A percentile compares a stretch with the other conserved stretches of the same genome.
These are phyloP conservation scores for Penicillium vulpinum DNA, from an alignment of 2,329 filamentous ascomycete species.

Conservation along the genomic window DNA sequence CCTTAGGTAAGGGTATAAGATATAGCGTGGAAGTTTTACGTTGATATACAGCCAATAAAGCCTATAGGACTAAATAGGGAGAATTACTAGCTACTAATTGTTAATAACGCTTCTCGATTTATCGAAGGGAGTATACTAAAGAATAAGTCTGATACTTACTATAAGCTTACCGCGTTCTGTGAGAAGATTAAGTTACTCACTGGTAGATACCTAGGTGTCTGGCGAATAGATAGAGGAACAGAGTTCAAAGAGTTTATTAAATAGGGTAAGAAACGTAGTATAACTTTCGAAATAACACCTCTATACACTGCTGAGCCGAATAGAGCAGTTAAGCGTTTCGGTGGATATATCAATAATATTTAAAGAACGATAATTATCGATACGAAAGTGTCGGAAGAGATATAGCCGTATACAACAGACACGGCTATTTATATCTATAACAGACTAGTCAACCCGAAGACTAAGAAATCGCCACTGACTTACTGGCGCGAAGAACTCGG, in stretches of 20 bases:
- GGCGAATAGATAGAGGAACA: neutral
- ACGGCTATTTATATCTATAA: neutral
- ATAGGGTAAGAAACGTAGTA: neutral
- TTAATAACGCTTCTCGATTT: neutral
- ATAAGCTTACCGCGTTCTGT: too few relatives aligned
- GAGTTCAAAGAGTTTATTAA: neutral
- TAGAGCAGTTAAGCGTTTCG: neutral
- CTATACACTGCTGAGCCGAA: neutral
- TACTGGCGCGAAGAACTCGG: neutral
- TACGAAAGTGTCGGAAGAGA: fast-evolving
- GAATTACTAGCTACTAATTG: neutral
- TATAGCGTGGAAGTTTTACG: neutral
- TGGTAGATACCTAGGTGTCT: neutral
- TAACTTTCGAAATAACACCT: neutral
- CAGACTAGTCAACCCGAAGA: neutral
- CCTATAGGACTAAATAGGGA: neutral
- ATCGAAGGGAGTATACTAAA: neutral
- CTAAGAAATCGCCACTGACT: neutral
- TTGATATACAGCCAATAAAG: neutral
- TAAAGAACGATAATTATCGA: neutral
- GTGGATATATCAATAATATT: neutral
- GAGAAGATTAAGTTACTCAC: neutral
- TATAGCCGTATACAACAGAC: neutral
- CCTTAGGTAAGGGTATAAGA: too few relatives aligned
- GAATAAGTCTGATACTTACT: too few relatives aligned